Conservation (phyloP, 768 basidiomycete species). For the Boletus reticulatus region DNA sequence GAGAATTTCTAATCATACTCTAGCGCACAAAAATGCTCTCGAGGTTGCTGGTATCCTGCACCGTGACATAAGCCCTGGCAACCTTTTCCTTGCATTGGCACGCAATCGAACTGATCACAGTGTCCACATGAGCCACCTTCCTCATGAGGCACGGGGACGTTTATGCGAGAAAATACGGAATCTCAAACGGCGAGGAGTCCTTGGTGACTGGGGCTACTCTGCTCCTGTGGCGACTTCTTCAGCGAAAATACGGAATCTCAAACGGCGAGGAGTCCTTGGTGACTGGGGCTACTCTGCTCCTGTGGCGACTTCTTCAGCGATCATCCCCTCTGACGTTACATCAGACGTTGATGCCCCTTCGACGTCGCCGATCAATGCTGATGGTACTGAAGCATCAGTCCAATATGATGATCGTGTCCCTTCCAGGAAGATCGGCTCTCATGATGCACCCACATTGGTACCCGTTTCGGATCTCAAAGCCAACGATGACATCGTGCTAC, state of each 20-base stretch:
- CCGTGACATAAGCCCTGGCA: not conserved
- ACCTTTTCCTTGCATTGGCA: not conserved
- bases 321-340: not conserved
- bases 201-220: too few relatives aligned
- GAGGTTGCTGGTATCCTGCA: not conserved
- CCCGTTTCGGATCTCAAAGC: conserved; percentile 10
- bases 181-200: too few relatives aligned
- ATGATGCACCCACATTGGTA: not conserved
- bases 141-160: too few relatives aligned
- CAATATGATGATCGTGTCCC: not conserved
- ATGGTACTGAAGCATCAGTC: not conserved
- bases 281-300: not conserved
- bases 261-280: too few relatives aligned
- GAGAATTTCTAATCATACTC: not conserved
- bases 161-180: too few relatives aligned
- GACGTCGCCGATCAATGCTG: not conserved
- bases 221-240: too few relatives aligned
- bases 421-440: not conserved
- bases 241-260: too few relatives aligned
- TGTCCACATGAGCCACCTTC: too few relatives aligned
- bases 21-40: not conserved
- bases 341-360: not conserved
- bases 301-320: not conserved
- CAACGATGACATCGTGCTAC: too few relatives aligned
- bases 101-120: too few relatives aligned